A percentile compares a stretch with the other conserved stretches of the same genome.
Evolutionary conservation across 495 filamentous ascomycete species (phyloP).

Genomic region (Penicillium daleae): DNA sequence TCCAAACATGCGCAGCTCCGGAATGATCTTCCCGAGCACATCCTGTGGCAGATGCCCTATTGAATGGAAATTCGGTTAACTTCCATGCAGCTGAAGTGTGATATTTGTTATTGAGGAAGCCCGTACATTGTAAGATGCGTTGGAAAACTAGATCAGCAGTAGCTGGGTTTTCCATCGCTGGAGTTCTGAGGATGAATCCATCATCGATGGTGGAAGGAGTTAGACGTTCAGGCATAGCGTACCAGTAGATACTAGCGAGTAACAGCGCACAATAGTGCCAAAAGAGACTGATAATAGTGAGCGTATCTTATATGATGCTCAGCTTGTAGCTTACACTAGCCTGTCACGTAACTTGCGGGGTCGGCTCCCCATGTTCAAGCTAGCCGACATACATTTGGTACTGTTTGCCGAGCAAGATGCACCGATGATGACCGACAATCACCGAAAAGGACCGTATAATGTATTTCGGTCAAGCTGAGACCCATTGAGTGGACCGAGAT

Average conservation of each 20-base stretch:
- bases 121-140: constrained; percentile 22
- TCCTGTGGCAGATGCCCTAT: constrained; percentile 21
- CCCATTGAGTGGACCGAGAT: neutral
- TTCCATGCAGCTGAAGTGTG: too few species aligned
- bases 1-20: constrained; percentile 13
- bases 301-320: neutral
- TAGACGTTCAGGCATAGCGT: neutral
- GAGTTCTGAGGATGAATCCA: constrained; percentile 22
- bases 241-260: neutral
- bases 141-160: constrained; percentile 16
- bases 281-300: neutral
- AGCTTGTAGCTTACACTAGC: neutral
- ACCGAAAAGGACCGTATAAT: constrained; percentile 13
- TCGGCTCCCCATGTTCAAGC: neutral
- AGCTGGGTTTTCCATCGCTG: constrained; percentile 19
- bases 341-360: constrained; percentile 23
- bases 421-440: constrained; percentile 25
- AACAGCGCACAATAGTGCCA: neutral
- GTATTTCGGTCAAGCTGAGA: neutral
- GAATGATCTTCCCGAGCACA: constrained; percentile 8
- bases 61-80: neutral
- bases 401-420: constrained; percentile 22
- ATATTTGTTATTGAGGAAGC: neutral
- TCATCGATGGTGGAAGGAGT: constrained; percentile 17
- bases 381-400: constrained; percentile 6